Base-by-base conservation (phyloP, 2,329 filamentous ascomycete genomes). In the Myriosclerotinia duriaeana region DNA sequence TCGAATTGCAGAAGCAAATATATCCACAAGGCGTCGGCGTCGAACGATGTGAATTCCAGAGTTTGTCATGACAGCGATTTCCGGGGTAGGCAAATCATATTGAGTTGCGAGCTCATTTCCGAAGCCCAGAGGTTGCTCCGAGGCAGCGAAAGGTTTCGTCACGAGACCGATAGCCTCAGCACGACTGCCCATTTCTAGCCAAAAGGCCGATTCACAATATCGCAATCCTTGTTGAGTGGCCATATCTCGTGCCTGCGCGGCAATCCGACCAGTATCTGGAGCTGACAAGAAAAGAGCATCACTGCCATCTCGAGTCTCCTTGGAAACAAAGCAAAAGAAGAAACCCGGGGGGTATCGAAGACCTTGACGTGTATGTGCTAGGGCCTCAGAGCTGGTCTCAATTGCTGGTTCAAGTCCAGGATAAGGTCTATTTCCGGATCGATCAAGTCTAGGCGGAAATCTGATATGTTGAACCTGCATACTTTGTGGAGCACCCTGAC, bases 381-480 rank as follows among this genome's bases (percentile, higher is more conserved):
- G 81, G 69, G 79, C 78, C 61, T 78, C 78, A 63, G 82, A 86
- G 70, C 82, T 80, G 1, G 70, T 72, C 44, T 77, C 73, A 8
- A 72, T 73, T 15, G 71, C 64, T 38, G 70, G 66, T 55, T 74
- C 72, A 8, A 65, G 66, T n/a, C 66, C 64, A 64, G 67, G 55
- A 44, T 69, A 71, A 71, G 66, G 68, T 71, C 71, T 56, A 64
- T 69, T 69, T 69, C 69, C 69, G 78, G 65, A 72, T 34, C 68
- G 71, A 58, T 66, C 76, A 55, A 67, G 71, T 50, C 81, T 78
- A 0, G 95, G 95, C 1, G 96, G 95, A 67, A 97, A 96, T 76
- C 95, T 96, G 78, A 99, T 92, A 75, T 96, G 95, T 72, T 96
- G 90, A n/a, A 97, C 88, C 78, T 97, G 93, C 92, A 99, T 97